These are phyloP conservation scores for Senna siamea DNA, from an alignment of 306 rosid genomes.

Conservation along the genomic window DNA sequence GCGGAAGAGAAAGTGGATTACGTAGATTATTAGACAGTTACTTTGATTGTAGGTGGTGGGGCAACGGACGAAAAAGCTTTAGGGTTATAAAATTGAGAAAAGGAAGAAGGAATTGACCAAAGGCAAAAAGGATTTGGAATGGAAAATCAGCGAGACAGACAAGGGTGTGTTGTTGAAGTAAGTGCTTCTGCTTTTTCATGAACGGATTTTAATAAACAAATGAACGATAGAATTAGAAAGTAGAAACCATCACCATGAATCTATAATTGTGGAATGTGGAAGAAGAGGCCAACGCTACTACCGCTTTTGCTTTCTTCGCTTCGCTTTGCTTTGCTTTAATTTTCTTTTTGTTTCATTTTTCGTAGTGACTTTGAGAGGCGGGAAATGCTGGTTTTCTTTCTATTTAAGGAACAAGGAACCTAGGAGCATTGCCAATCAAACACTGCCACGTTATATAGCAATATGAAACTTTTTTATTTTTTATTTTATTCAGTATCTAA, in stretches of 20 bases:
- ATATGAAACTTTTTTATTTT: no score
- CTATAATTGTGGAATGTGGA: background rate
- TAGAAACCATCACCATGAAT: background rate
- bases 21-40: slow-evolving; percentile 37
- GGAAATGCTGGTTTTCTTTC: background rate
- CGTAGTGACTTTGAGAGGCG: background rate
- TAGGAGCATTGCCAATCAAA: slow-evolving; percentile 1
- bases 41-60: slow-evolving; percentile 68
- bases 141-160: background rate
- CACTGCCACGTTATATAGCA: background rate
- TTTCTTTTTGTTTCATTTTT: background rate
- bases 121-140: background rate
- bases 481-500: no score
- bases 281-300: slow-evolving; percentile 17
- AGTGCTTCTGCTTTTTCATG: slow-evolving; percentile 39
- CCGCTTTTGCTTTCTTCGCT: background rate
- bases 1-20: slow-evolving; percentile 36
- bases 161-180: background rate
- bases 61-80: slow-evolving; percentile 1
- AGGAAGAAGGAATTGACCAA: slow-evolving; percentile 41
- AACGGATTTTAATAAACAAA: slow-evolving; percentile 25
- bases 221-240: background rate
- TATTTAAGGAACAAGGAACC: background rate
- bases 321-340: background rate
- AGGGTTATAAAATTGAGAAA: slow-evolving; percentile 48